Conservation (phyloP, 768 basidiomycete species). For the Serpula lacrymans region DNA sequence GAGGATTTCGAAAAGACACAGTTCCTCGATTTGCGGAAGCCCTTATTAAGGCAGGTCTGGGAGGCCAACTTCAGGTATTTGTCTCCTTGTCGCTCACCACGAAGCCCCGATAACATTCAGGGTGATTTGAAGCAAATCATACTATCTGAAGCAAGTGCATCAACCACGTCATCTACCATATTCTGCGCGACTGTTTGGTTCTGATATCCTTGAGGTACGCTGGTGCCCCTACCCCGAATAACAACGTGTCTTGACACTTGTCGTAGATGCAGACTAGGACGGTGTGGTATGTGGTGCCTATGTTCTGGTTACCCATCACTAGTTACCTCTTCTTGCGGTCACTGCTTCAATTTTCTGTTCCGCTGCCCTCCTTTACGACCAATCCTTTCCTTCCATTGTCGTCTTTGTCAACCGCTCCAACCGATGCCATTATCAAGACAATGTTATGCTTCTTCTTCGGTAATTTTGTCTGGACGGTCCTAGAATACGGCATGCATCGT, state of each 20-base stretch:
- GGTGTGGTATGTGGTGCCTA: conserved; percentile 90
- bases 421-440: conserved; percentile 50
- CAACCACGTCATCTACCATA: conserved; percentile 86
- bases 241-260: conserved; percentile 1
- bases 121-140: conserved; percentile 79
- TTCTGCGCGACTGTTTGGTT: conserved; percentile 85
- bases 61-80: conserved; percentile 75
- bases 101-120: conserved; percentile 3
- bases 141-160: conserved; percentile 95
- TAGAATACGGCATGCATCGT: conserved; percentile 92
- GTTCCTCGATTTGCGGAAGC: conserved; percentile 87
- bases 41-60: conserved; percentile 86
- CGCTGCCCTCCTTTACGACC: conserved; percentile 60
- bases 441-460: conserved; percentile 75
- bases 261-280: conserved; percentile 75
- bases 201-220: conserved; percentile 73
- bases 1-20: conserved; percentile 86
- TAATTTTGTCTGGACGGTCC: conserved; percentile 88
- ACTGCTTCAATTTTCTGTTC: conserved; percentile 73
- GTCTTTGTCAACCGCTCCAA: conserved; percentile 45
- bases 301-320: conserved; percentile 88
- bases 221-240: neutral
- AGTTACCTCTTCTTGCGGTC: conserved; percentile 78
- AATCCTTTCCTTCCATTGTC: conserved; percentile 55
- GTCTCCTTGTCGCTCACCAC: neutral